phyloP scores from a whole-genome alignment of 2,329 filamentous ascomycete species.

The Pseudogymnoascus sp. region DNA sequence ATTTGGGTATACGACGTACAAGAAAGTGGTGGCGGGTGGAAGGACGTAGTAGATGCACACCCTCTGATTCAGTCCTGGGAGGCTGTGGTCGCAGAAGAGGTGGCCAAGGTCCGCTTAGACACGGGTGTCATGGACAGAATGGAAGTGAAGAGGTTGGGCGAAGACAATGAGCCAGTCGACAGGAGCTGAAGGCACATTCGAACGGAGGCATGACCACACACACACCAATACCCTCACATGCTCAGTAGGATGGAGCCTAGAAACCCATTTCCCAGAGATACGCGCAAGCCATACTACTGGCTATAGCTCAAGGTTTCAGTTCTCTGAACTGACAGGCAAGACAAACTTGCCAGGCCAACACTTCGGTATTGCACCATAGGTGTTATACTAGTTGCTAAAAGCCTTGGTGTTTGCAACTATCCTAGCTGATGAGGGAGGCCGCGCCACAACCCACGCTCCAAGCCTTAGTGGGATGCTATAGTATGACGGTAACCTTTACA shows the following conservation, averaged over 20 bases:
- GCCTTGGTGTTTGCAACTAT: background rate
- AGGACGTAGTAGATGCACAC: slow-evolving; percentile 58
- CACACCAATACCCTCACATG: background rate
- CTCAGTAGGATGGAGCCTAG: background rate
- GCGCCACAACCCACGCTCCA: background rate
- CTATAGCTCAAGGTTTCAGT: background rate
- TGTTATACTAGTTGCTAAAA: background rate
- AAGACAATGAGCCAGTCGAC: background rate
- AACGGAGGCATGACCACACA: background rate
- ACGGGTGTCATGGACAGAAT: slow-evolving; percentile 23
- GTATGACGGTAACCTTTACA: background rate
- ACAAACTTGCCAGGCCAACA: background rate
- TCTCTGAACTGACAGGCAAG: background rate
- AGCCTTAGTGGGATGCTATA: no score
- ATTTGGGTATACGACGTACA: slow-evolving; percentile 60
- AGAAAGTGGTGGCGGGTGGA: slow-evolving; percentile 30
- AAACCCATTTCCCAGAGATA: background rate
- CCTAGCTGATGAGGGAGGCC: background rate
- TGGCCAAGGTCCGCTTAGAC: slow-evolving; percentile 34
- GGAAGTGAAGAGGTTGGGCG: background rate
- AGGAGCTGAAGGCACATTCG: background rate
- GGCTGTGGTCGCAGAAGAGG: slow-evolving; percentile 34
- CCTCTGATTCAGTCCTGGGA: slow-evolving; percentile 61
- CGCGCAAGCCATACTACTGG: background rate
- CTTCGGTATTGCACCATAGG: background rate